These are phyloP conservation scores for Cryptococcus floricola DNA, from an alignment of 1,284 basidiomycete species.

Conservation along the genomic window DNA sequence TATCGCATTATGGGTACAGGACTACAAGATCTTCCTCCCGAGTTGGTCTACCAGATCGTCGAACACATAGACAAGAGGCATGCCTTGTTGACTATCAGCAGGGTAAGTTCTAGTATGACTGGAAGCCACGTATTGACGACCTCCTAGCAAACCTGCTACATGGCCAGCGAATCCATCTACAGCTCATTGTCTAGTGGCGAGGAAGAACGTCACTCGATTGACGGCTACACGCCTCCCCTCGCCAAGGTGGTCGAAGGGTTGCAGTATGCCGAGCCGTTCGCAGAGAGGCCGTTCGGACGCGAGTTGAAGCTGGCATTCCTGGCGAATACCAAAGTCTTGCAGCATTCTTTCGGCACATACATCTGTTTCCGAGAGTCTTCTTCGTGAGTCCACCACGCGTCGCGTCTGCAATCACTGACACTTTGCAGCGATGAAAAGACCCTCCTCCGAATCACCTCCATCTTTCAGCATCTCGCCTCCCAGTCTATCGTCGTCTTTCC, in stretches of 20 bases:
- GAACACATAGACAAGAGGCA: neutral
- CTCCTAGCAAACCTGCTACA: neutral
- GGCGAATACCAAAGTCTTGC: neutral
- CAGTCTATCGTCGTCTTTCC: neutral
- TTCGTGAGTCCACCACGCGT: neutral
- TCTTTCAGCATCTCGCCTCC: neutral
- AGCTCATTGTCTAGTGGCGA: neutral
- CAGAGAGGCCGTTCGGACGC: neutral
- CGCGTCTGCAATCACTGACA: neutral
- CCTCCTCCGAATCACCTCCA: slow-evolving; percentile 1
- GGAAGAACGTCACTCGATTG: neutral
- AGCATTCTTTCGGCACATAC: neutral
- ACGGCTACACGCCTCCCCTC: neutral
- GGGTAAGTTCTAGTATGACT: neutral
- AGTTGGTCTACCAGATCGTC: neutral
- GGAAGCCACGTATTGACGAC: neutral
- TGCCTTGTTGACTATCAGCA: neutral
- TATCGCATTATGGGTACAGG: neutral
- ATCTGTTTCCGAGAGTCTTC: slow-evolving; percentile 1
- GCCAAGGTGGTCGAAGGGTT: neutral
- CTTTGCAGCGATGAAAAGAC: slow-evolving; percentile 5
- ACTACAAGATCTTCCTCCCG: slow-evolving; percentile 1
- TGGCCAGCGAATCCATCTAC: neutral
- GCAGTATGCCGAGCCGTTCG: neutral
- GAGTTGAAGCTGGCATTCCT: neutral